Evolutionary conservation across 495 filamentous ascomycete species (phyloP), one percentile per base, ranked within the genome.

Genomic region (Trichoderma erinaceum): DNA sequence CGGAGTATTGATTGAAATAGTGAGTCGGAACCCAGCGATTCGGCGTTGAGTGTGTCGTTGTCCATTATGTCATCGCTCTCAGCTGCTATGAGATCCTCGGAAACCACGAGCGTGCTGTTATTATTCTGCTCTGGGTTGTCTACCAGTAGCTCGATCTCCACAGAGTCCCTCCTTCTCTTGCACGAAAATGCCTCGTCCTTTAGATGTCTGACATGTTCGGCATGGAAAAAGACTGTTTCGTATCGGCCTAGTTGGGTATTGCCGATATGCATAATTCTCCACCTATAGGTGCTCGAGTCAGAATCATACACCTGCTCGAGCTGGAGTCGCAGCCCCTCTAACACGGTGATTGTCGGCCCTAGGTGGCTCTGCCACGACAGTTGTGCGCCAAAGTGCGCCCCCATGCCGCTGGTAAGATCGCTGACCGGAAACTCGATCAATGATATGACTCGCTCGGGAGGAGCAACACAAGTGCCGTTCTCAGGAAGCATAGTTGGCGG

Each of bases 181-280:
- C 68, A 68, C 46, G 65, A 61, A 73, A 97, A 97, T 50, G 92
- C 85, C 15, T 92, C 90, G 78, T 97, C 95, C 48, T 85, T 84
- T 68, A 92, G 85, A 65, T 89, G 87, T 69, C 88, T 86, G 64
- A 96, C 84, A 44, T 91, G 84, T 43, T 92, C 87, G 29, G 89
- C 84, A n/a, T 87, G 81, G 67, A 99, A 81, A 73, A 92, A 91
- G 67, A 97, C 86, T 73, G 89, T 92, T 79, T 99, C 95, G 71
- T 97, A 93, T 68, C 91, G 89, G 11, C 95, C 95, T 1, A 99
- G 79, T 0, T 89, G 83, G 35, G 96, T 83, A 72, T 90, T 90
- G 58, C 90, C 90, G 75, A 98, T 85, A 52, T 89, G 89, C 67
- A 87, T 90, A 27, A 96, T 84, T 68, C 91, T 83, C 78, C 86